Evolutionary conservation across 495 filamentous ascomycete genomes (phyloP).

Genomic region (Aspergillus cavernicola): DNA sequence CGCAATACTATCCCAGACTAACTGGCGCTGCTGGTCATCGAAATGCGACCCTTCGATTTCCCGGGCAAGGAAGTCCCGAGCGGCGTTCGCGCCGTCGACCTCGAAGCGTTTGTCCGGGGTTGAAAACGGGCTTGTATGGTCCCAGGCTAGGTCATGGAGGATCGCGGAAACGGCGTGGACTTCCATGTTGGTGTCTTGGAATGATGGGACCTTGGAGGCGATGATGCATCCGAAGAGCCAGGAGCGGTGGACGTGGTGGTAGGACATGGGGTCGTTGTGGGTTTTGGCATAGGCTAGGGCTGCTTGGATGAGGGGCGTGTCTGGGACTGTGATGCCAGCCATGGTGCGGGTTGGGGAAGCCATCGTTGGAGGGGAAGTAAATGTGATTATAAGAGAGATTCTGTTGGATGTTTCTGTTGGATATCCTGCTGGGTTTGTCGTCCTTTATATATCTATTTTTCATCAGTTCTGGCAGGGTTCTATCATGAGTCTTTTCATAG

Average conservation of each 20-base stretch:
- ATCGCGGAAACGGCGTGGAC: background rate
- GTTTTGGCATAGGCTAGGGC: background rate
- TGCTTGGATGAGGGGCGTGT: background rate
- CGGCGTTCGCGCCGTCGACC: slow-evolving; percentile 1
- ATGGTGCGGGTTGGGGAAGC: slow-evolving; percentile 2
- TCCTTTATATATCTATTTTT: background rate
- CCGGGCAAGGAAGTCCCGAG: background rate
- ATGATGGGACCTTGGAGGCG: background rate
- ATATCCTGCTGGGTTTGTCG: background rate
- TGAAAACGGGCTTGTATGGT: background rate
- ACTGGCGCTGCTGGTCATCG: background rate
- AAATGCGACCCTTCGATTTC: background rate
- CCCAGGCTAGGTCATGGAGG: slow-evolving; percentile 4
- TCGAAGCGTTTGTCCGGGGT: slow-evolving; percentile 4
- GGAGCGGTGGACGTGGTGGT: background rate
- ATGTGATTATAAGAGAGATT: too few species aligned
- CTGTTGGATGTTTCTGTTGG: too few species aligned
- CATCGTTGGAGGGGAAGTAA: too few species aligned
- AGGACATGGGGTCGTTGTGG: slow-evolving; percentile 1
- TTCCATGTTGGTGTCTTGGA: background rate
- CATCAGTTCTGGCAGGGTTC: too few species aligned
- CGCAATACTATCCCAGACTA: slow-evolving; percentile 3
- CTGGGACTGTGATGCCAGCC: background rate
- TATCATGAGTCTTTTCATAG: too few species aligned
- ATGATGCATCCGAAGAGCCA: background rate